Conservation (phyloP, 2,329 filamentous ascomycete species). For the Pseudocercospora cruenta region DNA sequence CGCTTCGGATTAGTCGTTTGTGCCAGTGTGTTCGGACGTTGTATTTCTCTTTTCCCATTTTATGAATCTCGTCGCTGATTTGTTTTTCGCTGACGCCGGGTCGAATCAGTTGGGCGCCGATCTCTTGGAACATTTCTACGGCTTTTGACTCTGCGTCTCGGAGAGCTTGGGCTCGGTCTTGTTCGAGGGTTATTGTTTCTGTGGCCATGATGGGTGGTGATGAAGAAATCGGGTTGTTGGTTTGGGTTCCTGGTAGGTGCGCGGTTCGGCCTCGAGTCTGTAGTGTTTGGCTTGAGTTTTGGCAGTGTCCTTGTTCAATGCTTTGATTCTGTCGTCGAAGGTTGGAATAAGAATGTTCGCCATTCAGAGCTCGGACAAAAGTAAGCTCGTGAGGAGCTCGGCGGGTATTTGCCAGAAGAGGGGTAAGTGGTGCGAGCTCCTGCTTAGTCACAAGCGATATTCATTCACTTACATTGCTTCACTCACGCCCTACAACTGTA, state of each 20-base stretch:
- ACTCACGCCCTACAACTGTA: not conserved
- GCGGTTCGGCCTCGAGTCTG: not conserved
- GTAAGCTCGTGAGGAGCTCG: not conserved
- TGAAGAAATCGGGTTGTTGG: not conserved
- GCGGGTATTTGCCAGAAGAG: not conserved
- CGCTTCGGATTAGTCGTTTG: constrained; percentile 56
- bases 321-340: not conserved
- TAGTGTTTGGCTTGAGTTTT: not conserved
- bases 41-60: constrained; percentile 48
- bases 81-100: constrained; percentile 54
- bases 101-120: constrained; percentile 51
- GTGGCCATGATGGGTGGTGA: constrained; percentile 7
- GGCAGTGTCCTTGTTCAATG: not conserved
- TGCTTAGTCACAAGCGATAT: not conserved
- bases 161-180: constrained; percentile 34
- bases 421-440: not conserved
- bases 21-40: constrained; percentile 57
- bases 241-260: not conserved
- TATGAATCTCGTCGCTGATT: constrained; percentile 54
- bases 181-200: constrained; percentile 7
- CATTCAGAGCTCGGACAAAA: constrained; percentile 4
- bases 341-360: not conserved
- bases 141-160: constrained; percentile 54
- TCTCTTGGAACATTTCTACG: constrained; percentile 51
- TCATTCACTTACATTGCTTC: constrained; percentile 1